Percentiles rank a stretch among this genome's conserved stretches.
These are phyloP conservation scores for Butyriboletus appendiculatus DNA, from an alignment of 1,284 basidiomycete species.

Conservation along the genomic window DNA sequence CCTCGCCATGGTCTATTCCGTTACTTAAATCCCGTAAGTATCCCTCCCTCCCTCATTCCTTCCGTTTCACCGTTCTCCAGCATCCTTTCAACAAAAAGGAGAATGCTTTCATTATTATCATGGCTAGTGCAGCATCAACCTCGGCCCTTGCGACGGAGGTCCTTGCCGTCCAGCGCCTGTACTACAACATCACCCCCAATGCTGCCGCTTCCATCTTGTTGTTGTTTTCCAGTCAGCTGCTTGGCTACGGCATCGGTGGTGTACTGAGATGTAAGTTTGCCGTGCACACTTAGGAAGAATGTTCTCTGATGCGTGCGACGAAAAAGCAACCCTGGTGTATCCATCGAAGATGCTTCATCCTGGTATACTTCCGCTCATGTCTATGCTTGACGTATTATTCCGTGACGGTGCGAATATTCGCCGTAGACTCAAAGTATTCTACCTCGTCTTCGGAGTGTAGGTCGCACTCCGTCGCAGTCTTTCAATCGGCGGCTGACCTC, in stretches of 20 bases:
- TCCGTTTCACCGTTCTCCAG: conserved; percentile 26
- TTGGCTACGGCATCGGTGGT: conserved; percentile 64
- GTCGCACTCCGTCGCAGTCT: neutral
- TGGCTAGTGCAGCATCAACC: conserved; percentile 64
- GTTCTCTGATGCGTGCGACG: conserved; percentile 13
- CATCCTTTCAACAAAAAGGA: conserved; percentile 49
- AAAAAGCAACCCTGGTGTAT: conserved; percentile 51
- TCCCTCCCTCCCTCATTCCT: conserved; percentile 9
- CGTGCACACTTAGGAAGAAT: conserved; percentile 5
- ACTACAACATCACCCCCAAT: conserved; percentile 57
- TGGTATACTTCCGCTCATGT: conserved; percentile 51
- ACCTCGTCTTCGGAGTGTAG: conserved; percentile 46
- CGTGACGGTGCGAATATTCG: conserved; percentile 46
- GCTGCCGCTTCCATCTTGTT: conserved; percentile 55
- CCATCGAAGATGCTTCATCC: conserved; percentile 70
- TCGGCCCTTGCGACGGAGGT: conserved; percentile 68
- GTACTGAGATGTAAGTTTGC: conserved; percentile 46
- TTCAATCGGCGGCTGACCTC: neutral
- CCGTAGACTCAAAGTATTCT: conserved; percentile 50
- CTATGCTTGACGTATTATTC: conserved; percentile 59
- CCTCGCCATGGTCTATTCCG: conserved; percentile 50
- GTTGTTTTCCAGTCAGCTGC: conserved; percentile 60
- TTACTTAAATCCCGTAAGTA: conserved; percentile 56
- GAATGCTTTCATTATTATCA: conserved; percentile 65
- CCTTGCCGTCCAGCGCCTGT: conserved; percentile 59